Evolutionary conservation across 352 stramenopile genomes (phyloP), one percentile per base, ranked within the genome.

Genomic region (Globisporangium splendens): DNA sequence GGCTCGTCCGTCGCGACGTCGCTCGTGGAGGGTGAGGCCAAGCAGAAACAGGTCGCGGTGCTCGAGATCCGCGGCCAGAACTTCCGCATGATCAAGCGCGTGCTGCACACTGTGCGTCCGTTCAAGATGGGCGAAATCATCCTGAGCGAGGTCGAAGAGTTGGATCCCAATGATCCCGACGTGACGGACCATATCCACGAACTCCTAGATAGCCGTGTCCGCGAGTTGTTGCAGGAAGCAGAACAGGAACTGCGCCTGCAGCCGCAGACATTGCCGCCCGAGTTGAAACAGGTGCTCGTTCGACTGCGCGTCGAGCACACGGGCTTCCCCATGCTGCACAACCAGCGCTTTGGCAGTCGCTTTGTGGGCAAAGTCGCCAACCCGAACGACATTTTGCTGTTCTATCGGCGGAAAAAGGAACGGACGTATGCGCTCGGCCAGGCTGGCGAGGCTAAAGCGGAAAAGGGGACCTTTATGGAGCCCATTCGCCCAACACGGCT

Each of bases 1-100:
- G 97, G 97, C 2, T 98, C 93, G 3, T 97, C 84, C 10, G 93
- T 99, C 18, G 96, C 96, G 0, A 99, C 96, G 39, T 98, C 88
- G 50, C 77, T 99, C 8, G 86, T 95, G 1, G 80, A 93, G 62
- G 96, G 95, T 8, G 86, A 96, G 56, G 75, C 79, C 44, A 77
- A 79, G 50, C 71, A 67, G 35, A 98, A 98, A 64, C 74, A 96
- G 53, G 79, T 97, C 15, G 88, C 75, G 5, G 73, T 98, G 48
- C 60, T 98, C 14, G 88, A 98, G 55, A 72, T 99, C 43, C 77
- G 79, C 15, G 79, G 81, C 1, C 79, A 90, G 56, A 88, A 93
- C 58, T 98, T 98, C 61, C 85, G 95, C 2, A 73, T 98, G 61
- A 81, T 62, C 4, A 83, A 84, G 7, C 78, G 88, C 15, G 80